These are phyloP conservation scores for Metschnikowia gelsemii DNA, from an alignment of 805 yeast genomes.

Conservation along the genomic window DNA sequence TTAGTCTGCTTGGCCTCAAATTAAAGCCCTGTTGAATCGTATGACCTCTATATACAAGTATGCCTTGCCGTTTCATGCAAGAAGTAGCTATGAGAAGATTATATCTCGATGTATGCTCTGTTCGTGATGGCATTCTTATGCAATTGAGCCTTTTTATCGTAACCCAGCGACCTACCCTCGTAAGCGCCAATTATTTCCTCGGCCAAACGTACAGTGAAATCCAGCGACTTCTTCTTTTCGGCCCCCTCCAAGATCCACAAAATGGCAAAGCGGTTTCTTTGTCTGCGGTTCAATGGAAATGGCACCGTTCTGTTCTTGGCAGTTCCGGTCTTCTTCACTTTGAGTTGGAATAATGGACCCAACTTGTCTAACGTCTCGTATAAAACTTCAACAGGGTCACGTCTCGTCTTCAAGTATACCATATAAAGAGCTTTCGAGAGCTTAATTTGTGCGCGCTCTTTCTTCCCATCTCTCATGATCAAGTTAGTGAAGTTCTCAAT, in stretches of 20 bases:
- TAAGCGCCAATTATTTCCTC: slow-evolving; percentile 82
- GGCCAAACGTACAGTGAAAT: slow-evolving; percentile 82
- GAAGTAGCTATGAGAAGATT: slow-evolving; percentile 2
- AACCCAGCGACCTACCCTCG: slow-evolving; percentile 77
- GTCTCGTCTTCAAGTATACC: slow-evolving; percentile 66
- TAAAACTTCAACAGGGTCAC: slow-evolving; percentile 77
- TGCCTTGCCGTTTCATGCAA: background rate
- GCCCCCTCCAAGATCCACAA: slow-evolving; percentile 88
- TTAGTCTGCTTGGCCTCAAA: slow-evolving; percentile 1
- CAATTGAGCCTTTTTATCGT: slow-evolving; percentile 76
- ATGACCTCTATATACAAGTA: slow-evolving; percentile 9
- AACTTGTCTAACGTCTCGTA: slow-evolving; percentile 73
- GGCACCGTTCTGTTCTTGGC: slow-evolving; percentile 85
- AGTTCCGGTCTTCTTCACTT: slow-evolving; percentile 75
- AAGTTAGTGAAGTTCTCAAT: slow-evolving; percentile 77
- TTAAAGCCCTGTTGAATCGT: background rate
- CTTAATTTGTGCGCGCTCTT: slow-evolving; percentile 70
- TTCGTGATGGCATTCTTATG: slow-evolving; percentile 87
- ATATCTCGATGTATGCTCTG: slow-evolving; percentile 68
- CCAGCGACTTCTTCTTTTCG: slow-evolving; percentile 71
- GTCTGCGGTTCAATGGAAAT: slow-evolving; percentile 75
- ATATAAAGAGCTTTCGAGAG: slow-evolving; percentile 78
- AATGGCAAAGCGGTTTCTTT: slow-evolving; percentile 84
- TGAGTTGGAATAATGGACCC: slow-evolving; percentile 81
- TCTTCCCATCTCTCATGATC: slow-evolving; percentile 91